Evolutionary conservation across 345 rosid species (phyloP), one percentile per base, ranked within the genome.

Genomic region (Dipteronia dyeriana): DNA sequence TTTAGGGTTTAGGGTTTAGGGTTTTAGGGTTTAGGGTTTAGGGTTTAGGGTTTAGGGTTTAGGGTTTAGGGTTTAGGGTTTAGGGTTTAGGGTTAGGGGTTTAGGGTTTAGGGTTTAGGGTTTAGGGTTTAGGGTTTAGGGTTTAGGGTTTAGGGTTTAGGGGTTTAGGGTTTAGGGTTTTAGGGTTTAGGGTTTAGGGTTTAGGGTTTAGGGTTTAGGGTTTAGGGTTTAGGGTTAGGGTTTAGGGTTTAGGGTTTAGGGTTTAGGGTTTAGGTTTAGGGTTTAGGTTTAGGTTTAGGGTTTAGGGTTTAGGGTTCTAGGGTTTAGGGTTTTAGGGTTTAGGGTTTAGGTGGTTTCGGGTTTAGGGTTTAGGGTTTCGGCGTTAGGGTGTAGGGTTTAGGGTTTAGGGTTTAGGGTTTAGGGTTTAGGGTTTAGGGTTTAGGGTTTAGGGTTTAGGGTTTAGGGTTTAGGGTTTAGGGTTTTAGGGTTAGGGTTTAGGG

Each of bases 391-490:
- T 76, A 54, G 72, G 79, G 69, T 63, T 51, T 54, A 53, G 8
- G 31, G 73, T 69, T 34, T 67, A 63, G 7, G 51, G 57, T 53
- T 53, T 53, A 53, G 79, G 72, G 16, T 56, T 66, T 11, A 31
- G 78, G 71, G 43, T 67, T 66, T 5, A 26, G 77, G 69, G 25
- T 64, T 62, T 5, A 45, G 79, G 72, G 38, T 54, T 66, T 54
- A 64, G 79, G 79, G 79, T 67, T 76, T 66, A 76, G 79, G 79
- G 79, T 67, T 75, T 51, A 75, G 78, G 78, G 78, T 66, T 75
- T 65, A 66, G 78, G 79, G 73, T 67, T 76, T 54, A 76, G 79
- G 79, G 79, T 67, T 67, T 66, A 66, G 79, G 79, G 73, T 53
- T 66, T 65, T 65, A 73, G 78, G 71, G n/a, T n/a, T n/a, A n/a